phyloP scores from a whole-genome alignment of 1,139 yeast genomes.

The Protomyces inundatus region DNA sequence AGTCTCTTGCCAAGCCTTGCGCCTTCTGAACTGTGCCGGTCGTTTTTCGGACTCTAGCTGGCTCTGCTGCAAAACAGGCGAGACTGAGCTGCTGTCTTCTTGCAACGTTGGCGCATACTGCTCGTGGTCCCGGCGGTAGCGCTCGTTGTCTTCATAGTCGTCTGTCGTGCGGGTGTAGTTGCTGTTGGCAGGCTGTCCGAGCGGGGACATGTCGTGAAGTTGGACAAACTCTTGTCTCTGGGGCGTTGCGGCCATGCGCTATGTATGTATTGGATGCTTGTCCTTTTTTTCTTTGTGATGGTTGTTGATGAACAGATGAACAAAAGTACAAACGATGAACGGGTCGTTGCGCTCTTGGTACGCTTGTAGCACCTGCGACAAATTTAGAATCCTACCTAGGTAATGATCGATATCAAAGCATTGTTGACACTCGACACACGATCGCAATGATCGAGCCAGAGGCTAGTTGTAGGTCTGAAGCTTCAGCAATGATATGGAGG shows the following conservation, averaged over 20 bases:
- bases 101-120: neutral
- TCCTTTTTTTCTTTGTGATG: no score
- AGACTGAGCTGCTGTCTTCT: neutral
- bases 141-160: neutral
- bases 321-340: no score
- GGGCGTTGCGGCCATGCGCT: neutral
- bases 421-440: no score
- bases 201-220: neutral
- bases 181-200: neutral
- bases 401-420: no score
- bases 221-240: neutral
- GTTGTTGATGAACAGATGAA: no score
- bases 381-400: no score
- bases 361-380: no score
- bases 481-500: no score
- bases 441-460: no score
- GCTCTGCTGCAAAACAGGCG: neutral
- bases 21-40: constrained; percentile 1
- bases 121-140: neutral
- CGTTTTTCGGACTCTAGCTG: constrained; percentile 5
- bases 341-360: no score
- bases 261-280: no score
- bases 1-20: constrained; percentile 16
- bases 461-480: no score
- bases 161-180: neutral